Percentiles rank a stretch among this genome's conserved stretches.
phyloP scores from a whole-genome alignment of 139 green algal genomes.

The Penium margaritaceum region DNA sequence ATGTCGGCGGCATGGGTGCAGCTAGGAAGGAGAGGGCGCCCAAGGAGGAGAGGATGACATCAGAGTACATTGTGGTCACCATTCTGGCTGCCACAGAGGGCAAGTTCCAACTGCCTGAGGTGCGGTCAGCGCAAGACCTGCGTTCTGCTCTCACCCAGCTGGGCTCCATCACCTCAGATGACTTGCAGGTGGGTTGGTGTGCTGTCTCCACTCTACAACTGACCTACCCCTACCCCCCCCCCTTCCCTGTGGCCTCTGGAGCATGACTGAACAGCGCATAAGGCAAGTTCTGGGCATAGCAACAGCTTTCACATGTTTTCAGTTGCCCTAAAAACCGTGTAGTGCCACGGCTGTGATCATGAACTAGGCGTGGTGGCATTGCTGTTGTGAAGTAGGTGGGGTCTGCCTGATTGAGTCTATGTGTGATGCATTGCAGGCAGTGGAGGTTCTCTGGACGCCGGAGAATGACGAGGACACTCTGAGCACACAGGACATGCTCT shows the following conservation, averaged over 20 bases:
- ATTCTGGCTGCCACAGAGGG: conserved; percentile 72
- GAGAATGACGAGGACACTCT: conserved; percentile 79
- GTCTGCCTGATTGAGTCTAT: too few species aligned
- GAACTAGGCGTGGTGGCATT: too few species aligned
- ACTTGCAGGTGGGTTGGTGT: conserved; percentile 44
- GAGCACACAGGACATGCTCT: conserved; percentile 70
- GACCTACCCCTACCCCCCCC: too few species aligned
- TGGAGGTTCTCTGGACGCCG: conserved; percentile 95
- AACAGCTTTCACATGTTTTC: too few species aligned
- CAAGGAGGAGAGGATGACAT: conserved; percentile 22
- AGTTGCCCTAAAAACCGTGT: too few species aligned
- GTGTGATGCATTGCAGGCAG: conserved; percentile 57
- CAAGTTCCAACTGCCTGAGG: conserved; percentile 62
- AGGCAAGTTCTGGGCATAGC: too few species aligned
- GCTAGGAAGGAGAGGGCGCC: background rate
- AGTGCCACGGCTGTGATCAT: too few species aligned
- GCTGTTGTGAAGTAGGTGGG: too few species aligned
- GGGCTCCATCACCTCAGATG: conserved; percentile 58
- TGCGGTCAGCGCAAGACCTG: conserved; percentile 54
- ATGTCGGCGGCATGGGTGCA: conserved; percentile 67
- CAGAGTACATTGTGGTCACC: conserved; percentile 75
- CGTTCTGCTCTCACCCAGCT: conserved; percentile 62
- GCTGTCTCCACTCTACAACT: too few species aligned
- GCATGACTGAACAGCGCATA: too few species aligned
- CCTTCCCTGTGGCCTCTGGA: too few species aligned